Percentiles rank a stretch among this genome's conserved stretches.
These are phyloP conservation scores for Coemansia aciculifera DNA, from an alignment of 192 early-diverging fungal species.

Conservation along the genomic window DNA sequence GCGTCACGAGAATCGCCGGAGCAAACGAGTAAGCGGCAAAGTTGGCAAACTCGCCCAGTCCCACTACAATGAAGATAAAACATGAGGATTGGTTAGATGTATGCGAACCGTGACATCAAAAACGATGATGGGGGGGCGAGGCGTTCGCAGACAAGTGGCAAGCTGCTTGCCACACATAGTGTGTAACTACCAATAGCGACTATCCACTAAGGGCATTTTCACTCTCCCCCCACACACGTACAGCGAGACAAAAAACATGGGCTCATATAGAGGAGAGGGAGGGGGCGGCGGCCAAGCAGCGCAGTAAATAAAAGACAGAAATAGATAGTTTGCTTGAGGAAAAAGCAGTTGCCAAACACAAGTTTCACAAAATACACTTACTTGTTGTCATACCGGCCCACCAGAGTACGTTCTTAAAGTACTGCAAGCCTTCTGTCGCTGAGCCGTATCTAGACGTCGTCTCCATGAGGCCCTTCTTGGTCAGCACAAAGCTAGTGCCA, in stretches of 20 bases:
- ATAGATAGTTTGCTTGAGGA: not conserved
- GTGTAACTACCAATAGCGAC: not conserved
- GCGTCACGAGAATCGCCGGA: conserved; percentile 93
- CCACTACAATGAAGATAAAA: conserved; percentile 63
- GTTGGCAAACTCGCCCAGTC: conserved; percentile 90
- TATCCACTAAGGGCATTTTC: not conserved
- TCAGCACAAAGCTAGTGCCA: conserved; percentile 89
- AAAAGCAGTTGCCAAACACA: not conserved
- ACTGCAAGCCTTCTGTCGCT: conserved; percentile 75
- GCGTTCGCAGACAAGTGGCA: conserved; percentile 9
- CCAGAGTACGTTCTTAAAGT: conserved; percentile 87
- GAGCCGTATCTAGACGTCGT: conserved; percentile 64
- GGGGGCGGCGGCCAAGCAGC: not conserved
- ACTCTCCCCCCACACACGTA: not conserved
- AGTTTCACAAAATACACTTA: conserved; percentile 22
- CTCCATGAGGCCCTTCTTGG: conserved; percentile 91
- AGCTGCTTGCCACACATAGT: not conserved
- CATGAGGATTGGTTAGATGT: conserved; percentile 1
- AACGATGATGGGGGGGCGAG: conserved; percentile 8
- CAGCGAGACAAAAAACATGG: conserved; percentile 3
- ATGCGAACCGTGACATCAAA: not conserved
- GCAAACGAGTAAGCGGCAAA: conserved; percentile 96
- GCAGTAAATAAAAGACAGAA: not conserved
- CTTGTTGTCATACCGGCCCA: conserved; percentile 79
- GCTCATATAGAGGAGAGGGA: not conserved